Base-by-base conservation (phyloP, 495 filamentous ascomycete species). In the Sporormia fimetaria region DNA sequence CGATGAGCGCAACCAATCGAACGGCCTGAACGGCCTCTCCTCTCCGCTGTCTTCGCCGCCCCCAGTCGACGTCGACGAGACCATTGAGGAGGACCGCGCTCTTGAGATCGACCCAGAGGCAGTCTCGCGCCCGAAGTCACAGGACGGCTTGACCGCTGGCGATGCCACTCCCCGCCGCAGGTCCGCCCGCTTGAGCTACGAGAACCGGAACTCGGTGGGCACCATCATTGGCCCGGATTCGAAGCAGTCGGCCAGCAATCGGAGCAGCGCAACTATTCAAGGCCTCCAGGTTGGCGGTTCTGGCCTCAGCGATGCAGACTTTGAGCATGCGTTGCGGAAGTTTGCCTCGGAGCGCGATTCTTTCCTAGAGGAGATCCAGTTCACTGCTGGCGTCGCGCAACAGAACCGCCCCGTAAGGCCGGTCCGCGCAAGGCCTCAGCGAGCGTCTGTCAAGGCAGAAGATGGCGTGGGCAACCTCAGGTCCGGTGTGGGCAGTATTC, bases 261-360 rank as follows among this genome's bases (percentile, higher is more conserved):
- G 87, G 37, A 94, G 87, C 65, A 51, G 47, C 55, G 70, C 83
- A 27, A 94, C 86, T 6, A 86, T 92, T 51, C 78, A 79, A 40
- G 73, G 73, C 8, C 60, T 66, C 25, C 63, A 65, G 35, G 32
- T 65, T 18, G 57, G 44, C 8, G 48, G 40, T 9, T 46, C 61
- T 6, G 56, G 54, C n/a, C 62, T 69, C 18, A 69, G 45, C 33
- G 60, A 92, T 59, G 83, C 81, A 55, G 87, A 95, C 61, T 98
- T 98, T 54, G 88, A 95, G 52, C 71, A 80, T 53, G 90, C 90
- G 11, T 68, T 98, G 45, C 60, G 83, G 38, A 96, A 94, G 59
- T 98, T 98, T 63, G 85, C 90, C 27, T 81, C 81, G 33, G 90
- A 95, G 63, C 70, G 90, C 49, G 90, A 98, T 50, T 80, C 79